Evolutionary conservation across 805 yeast genomes (phyloP).

Genomic region (Kodamaea laetipori): DNA sequence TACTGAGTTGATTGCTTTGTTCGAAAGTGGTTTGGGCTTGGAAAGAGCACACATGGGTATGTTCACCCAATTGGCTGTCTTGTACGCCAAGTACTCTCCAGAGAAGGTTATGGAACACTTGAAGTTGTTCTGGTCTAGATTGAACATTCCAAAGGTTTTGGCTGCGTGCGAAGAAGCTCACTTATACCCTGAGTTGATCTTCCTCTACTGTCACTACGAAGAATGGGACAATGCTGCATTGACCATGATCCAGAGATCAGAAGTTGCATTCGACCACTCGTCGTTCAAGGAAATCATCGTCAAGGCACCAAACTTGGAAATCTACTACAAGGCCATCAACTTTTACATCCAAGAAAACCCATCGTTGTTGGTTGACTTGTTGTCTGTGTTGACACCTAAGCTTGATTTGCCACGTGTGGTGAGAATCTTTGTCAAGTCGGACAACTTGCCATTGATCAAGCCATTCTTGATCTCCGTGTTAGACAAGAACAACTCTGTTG

Average conservation of each 20-base stretch:
- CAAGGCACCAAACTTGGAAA: conserved; percentile 93
- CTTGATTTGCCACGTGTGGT: conserved; percentile 94
- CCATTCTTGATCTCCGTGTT: conserved; percentile 92
- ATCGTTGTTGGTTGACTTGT: conserved; percentile 80
- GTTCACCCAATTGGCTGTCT: conserved; percentile 93
- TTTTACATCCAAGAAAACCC: conserved; percentile 94
- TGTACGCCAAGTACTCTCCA: conserved; percentile 89
- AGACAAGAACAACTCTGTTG: conserved; percentile 85
- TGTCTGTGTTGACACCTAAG: conserved; percentile 82
- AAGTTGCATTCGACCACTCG: conserved; percentile 88
- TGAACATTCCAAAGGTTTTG: conserved; percentile 95
- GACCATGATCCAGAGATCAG: conserved; percentile 93
- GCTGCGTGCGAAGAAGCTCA: conserved; percentile 93
- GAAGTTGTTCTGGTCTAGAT: conserved; percentile 96
- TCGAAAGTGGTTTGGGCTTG: conserved; percentile 92
- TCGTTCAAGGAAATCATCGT: conserved; percentile 94
- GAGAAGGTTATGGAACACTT: conserved; percentile 92
- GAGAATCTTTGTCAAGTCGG: conserved; percentile 90
- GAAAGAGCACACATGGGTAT: conserved; percentile 99
- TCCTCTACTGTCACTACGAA: conserved; percentile 96
- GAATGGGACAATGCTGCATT: conserved; percentile 99
- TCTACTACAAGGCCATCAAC: conserved; percentile 95
- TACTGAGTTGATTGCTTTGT: conserved; percentile 85
- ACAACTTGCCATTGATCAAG: conserved; percentile 93
- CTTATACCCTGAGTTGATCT: conserved; percentile 93